Evolutionary conservation across 139 green algal genomes (phyloP).

Genomic region (Volvox africanus): DNA sequence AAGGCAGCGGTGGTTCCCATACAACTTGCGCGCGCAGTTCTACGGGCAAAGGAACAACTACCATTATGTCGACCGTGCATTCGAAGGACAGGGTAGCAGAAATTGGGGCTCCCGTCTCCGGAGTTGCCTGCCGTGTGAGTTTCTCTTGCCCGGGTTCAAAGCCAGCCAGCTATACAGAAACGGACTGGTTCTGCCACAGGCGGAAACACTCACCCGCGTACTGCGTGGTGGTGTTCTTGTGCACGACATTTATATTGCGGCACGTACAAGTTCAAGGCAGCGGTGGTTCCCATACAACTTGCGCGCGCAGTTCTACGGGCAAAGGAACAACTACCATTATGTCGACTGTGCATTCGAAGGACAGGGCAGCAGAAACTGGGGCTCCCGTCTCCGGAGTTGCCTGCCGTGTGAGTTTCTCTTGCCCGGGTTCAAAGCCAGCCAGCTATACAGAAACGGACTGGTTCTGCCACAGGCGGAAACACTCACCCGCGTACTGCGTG

Average conservation of each 20-base stretch:
- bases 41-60: too few relatives aligned
- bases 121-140: constrained; percentile 18
- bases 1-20: too few relatives aligned
- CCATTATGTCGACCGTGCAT: constrained; percentile 27
- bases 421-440: constrained; percentile 23
- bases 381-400: constrained; percentile 38
- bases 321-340: too few relatives aligned
- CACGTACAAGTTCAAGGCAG: too few relatives aligned
- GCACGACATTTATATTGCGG: too few relatives aligned
- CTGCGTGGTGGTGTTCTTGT: too few relatives aligned
- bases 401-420: neutral
- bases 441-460: neutral
- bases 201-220: too few relatives aligned
- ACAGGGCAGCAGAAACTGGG: neutral
- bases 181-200: too few relatives aligned
- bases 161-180: neutral
- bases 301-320: too few relatives aligned
- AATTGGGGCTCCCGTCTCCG: neutral
- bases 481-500: too few relatives aligned
- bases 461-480: constrained; percentile 17
- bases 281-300: too few relatives aligned
- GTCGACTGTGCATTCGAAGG: constrained; percentile 41
- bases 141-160: constrained; percentile 22
- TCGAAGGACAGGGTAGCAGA: constrained; percentile 2
- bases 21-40: too few relatives aligned